Evolutionary conservation across 2,329 filamentous ascomycete genomes (phyloP).

Genomic region (Hypoxylon sp.): DNA sequence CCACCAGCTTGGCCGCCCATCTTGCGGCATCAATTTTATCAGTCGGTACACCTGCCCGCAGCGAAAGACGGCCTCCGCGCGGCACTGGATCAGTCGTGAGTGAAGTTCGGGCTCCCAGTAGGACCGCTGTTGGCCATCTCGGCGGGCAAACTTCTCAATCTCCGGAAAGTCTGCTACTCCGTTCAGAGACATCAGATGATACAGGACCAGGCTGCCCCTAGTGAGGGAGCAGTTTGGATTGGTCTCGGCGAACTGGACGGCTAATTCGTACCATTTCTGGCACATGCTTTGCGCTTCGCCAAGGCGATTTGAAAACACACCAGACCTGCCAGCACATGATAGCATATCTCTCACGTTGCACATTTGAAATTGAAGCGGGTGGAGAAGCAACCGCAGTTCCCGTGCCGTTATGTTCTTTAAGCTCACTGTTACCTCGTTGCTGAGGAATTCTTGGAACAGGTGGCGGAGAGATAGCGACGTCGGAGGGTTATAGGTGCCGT

Average conservation of each 20-base stretch:
- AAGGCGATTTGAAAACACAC: conserved; percentile 66
- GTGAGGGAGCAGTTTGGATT: conserved; percentile 66
- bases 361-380: conserved; percentile 71
- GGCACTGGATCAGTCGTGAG: conserved; percentile 69
- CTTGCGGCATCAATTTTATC: conserved; percentile 65
- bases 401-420: conserved; percentile 56
- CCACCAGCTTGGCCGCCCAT: conserved; percentile 74
- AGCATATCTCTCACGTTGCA: conserved; percentile 71
- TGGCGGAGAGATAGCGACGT: conserved; percentile 67
- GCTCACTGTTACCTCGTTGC: conserved; percentile 65
- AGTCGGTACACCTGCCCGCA: conserved; percentile 72
- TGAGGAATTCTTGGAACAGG: conserved; percentile 72
- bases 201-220: conserved; percentile 71
- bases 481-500: conserved; percentile 61
- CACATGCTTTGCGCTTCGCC: conserved; percentile 71
- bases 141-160: conserved; percentile 71
- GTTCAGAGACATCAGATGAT: conserved; percentile 75
- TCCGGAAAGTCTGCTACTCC: conserved; percentile 72
- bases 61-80: conserved; percentile 71
- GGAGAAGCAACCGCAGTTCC: conserved; percentile 72
- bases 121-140: conserved; percentile 64
- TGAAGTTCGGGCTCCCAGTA: conserved; percentile 65
- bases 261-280: conserved; percentile 73
- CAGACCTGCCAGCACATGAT: conserved; percentile 71
- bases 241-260: conserved; percentile 61